Conservation (phyloP, 106 monocot genomes). For the Dendrobium huoshanense region DNA sequence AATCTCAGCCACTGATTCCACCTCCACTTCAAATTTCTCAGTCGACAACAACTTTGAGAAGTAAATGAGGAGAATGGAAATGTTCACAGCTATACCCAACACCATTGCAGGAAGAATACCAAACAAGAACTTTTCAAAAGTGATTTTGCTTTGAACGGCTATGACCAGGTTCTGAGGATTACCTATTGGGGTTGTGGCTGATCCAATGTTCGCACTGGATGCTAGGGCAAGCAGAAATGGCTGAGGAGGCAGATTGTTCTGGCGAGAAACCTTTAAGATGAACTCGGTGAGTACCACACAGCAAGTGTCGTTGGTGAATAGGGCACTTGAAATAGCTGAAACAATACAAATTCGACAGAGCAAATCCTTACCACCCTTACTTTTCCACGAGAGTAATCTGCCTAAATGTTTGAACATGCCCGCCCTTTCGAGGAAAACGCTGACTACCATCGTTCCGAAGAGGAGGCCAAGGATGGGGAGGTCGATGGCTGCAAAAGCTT, state of each 20-base stretch:
- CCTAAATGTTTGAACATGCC: conserved; percentile 81
- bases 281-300: conserved; percentile 90
- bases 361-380: conserved; percentile 65
- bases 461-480: conserved; percentile 93
- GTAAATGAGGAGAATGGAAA: conserved; percentile 44
- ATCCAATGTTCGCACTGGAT: conserved; percentile 88
- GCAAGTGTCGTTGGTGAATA: conserved; percentile 92
- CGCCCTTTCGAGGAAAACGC: conserved; percentile 70
- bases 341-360: conserved; percentile 62
- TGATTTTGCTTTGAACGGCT: conserved; percentile 72
- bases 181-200: conserved; percentile 76
- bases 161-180: conserved; percentile 93
- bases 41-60: conserved; percentile 47
- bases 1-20: neutral
- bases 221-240: conserved; percentile 85
- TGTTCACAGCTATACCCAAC: conserved; percentile 51
- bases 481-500: conserved; percentile 78
- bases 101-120: conserved; percentile 71
- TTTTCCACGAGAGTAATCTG: conserved; percentile 64
- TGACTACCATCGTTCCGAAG: conserved; percentile 94
- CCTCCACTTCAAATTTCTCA: conserved; percentile 26
- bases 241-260: conserved; percentile 73
- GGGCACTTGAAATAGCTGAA: conserved; percentile 63
- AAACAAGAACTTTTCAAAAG: conserved; percentile 51
- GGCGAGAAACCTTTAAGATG: conserved; percentile 64